A percentile compares a stretch with the other conserved stretches of the same genome.
phyloP scores from a whole-genome alignment of 2,329 filamentous ascomycete species.

The Ambrosiella beaveri region DNA sequence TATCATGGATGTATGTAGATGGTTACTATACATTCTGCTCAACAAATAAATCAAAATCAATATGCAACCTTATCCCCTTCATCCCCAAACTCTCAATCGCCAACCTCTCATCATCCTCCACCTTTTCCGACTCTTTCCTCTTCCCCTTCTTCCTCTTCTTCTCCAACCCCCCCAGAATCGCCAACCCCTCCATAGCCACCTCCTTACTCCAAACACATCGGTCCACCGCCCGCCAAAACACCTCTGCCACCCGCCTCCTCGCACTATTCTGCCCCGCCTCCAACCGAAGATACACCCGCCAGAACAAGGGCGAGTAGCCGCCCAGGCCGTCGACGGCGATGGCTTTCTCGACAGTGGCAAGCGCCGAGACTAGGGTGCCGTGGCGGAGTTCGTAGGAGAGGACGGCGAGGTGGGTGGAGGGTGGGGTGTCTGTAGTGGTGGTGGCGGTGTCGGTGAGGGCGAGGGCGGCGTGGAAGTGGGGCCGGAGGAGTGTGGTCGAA shows the following conservation, averaged over 20 bases:
- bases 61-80: conserved; percentile 33
- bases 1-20: not conserved
- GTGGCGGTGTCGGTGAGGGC: not conserved
- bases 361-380: conserved; percentile 32
- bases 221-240: conserved; percentile 30
- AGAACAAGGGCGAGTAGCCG: not conserved
- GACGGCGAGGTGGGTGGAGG: conserved; percentile 28
- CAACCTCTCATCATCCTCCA: conserved; percentile 28
- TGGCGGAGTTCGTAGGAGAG: conserved; percentile 32
- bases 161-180: conserved; percentile 20
- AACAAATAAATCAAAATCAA: conserved; percentile 32
- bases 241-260: conserved; percentile 17
- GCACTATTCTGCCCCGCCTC: not conserved
- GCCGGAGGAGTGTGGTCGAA: conserved; percentile 48
- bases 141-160: conserved; percentile 22
- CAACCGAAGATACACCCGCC: not conserved
- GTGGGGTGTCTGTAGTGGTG: conserved; percentile 24
- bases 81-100: conserved; percentile 30
- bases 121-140: conserved; percentile 10
- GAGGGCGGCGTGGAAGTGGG: not conserved
- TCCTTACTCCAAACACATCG: conserved; percentile 34
- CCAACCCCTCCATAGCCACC: conserved; percentile 34
- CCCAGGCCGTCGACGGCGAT: conserved; percentile 24
- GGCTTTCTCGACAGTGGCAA: conserved; percentile 35
- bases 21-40: not conserved